These are phyloP conservation scores for Cylindrotheca closterium DNA, from an alignment of 108 stramenopile species.

Conservation along the genomic window DNA sequence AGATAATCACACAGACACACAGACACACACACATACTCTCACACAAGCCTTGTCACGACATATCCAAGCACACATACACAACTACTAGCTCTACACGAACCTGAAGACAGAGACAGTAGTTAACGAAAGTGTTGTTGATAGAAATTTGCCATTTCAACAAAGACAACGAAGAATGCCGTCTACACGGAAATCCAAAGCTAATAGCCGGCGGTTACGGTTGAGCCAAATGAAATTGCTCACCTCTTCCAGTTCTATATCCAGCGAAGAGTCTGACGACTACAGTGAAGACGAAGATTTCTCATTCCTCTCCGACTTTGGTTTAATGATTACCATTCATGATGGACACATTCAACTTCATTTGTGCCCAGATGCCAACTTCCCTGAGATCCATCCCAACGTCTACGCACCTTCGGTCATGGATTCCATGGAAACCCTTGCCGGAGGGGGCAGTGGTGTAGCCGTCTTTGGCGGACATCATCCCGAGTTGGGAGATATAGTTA, in stretches of 20 bases:
- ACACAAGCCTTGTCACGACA: too few relatives aligned
- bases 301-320: slow-evolving; percentile 5
- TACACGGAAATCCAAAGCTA: slow-evolving; percentile 47
- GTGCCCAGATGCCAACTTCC: slow-evolving; percentile 40
- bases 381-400: slow-evolving; percentile 62
- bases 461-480: slow-evolving; percentile 75
- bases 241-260: background rate
- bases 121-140: too few relatives aligned
- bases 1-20: too few relatives aligned
- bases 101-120: too few relatives aligned
- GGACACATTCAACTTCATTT: slow-evolving; percentile 4
- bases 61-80: too few relatives aligned
- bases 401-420: slow-evolving; percentile 53
- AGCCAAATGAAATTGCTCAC: background rate
- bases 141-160: too few relatives aligned
- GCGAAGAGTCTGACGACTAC: background rate
- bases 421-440: slow-evolving; percentile 26
- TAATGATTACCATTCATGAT: slow-evolving; percentile 13
- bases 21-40: too few relatives aligned
- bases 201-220: slow-evolving; percentile 5
- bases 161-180: too few relatives aligned
- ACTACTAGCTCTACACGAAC: too few relatives aligned
- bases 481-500: slow-evolving; percentile 60
- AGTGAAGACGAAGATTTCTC: background rate
- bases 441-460: slow-evolving; percentile 54